Evolutionary conservation across 2,329 filamentous ascomycete species (phyloP).

Genomic region (Cladophialophora chaetospira): DNA sequence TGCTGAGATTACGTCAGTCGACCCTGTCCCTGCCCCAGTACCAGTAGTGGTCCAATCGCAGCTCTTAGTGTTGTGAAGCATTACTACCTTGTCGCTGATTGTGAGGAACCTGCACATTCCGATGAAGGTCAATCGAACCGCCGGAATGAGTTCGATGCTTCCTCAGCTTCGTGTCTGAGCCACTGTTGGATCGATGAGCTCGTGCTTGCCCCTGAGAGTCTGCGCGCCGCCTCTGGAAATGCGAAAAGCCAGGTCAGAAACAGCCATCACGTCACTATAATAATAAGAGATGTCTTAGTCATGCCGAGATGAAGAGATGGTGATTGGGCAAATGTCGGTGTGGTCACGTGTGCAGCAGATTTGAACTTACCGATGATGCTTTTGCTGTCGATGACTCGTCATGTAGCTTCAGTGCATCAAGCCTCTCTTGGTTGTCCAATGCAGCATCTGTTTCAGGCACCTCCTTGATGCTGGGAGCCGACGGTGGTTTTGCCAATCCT

Average conservation of each 20-base stretch:
- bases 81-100: constrained; percentile 18
- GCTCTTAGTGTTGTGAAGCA: constrained; percentile 17
- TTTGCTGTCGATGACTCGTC: constrained; percentile 66
- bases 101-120: constrained; percentile 17
- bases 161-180: constrained; percentile 22
- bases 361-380: constrained; percentile 49
- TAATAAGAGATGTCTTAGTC: constrained; percentile 43
- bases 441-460: constrained; percentile 74
- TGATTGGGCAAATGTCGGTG: not conserved
- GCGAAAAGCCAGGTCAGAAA: constrained; percentile 49
- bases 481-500: constrained; percentile 39
- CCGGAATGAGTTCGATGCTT: constrained; percentile 27
- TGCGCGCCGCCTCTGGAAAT: constrained; percentile 50
- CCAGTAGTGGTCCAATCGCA: not conserved
- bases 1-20: constrained; percentile 3
- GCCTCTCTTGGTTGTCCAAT: constrained; percentile 80
- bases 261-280: constrained; percentile 45
- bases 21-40: not conserved
- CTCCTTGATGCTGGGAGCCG: constrained; percentile 40
- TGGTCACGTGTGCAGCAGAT: not conserved
- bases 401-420: constrained; percentile 88
- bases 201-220: constrained; percentile 38
- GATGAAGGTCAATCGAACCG: constrained; percentile 23
- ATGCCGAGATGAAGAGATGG: constrained; percentile 34
- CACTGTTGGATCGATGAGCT: constrained; percentile 29